phyloP scores from a whole-genome alignment of 2,329 filamentous ascomycete species.

The Penicillium sp. region DNA sequence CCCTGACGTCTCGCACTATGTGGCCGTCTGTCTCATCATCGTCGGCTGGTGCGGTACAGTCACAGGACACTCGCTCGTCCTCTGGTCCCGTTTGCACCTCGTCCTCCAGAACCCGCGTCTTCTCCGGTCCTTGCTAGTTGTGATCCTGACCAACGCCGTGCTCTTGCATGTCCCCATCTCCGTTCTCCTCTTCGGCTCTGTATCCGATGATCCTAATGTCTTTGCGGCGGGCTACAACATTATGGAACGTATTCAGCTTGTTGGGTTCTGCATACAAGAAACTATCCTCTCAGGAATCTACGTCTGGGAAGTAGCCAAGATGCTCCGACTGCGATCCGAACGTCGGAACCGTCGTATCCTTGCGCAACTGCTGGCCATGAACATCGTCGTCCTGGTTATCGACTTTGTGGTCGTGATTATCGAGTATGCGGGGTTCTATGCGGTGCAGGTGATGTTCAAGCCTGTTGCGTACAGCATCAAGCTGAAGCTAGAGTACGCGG shows the following conservation, averaged over 20 bases:
- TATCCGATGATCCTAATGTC: conserved; percentile 23
- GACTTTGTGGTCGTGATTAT: conserved; percentile 50
- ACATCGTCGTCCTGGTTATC: conserved; percentile 52
- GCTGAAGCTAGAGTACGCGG: conserved; percentile 61
- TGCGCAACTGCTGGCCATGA: conserved; percentile 57
- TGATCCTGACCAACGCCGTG: conserved; percentile 48
- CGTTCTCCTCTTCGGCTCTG: conserved; percentile 42
- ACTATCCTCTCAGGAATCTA: conserved; percentile 55
- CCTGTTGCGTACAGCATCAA: conserved; percentile 43
- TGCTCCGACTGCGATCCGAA: conserved; percentile 39
- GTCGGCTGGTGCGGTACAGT: conserved; percentile 49
- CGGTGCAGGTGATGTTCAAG: conserved; percentile 48
- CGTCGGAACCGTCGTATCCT: conserved; percentile 29
- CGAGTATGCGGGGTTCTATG: conserved; percentile 45
- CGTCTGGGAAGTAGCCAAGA: conserved; percentile 54
- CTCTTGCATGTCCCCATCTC: conserved; percentile 45
- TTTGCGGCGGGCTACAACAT: conserved; percentile 37
- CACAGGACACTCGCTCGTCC: conserved; percentile 50
- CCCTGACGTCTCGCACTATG: conserved; percentile 30
- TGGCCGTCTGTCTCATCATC: conserved; percentile 40
- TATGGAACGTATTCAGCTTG: conserved; percentile 57
- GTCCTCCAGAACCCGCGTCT: conserved; percentile 39
- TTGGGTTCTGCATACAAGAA: conserved; percentile 58
- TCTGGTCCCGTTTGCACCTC: conserved; percentile 52
- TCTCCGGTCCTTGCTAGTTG: conserved; percentile 39